A percentile compares a stretch with the other conserved stretches of the same genome.
These are phyloP conservation scores for Paxillus ammoniavirescens DNA, from an alignment of 768 basidiomycete genomes.

Conservation along the genomic window DNA sequence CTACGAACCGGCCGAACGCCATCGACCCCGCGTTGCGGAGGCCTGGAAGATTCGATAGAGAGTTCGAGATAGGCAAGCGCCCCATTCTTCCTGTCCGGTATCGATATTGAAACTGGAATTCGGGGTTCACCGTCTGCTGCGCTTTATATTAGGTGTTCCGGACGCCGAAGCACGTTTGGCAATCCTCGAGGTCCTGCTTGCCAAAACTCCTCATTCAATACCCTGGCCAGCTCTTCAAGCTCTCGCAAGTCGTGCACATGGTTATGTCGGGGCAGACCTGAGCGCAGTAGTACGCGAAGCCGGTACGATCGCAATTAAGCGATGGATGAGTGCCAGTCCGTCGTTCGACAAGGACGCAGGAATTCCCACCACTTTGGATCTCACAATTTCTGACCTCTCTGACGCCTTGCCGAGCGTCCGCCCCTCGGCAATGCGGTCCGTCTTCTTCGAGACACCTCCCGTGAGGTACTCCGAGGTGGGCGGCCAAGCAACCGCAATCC, in stretches of 20 bases:
- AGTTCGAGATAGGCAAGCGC: slow-evolving; percentile 84
- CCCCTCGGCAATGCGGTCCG: slow-evolving; percentile 91
- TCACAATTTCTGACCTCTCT: slow-evolving; percentile 63
- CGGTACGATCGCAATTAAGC: slow-evolving; percentile 88
- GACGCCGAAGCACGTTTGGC: slow-evolving; percentile 80
- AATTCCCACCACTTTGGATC: slow-evolving; percentile 30
- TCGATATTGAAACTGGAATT: not conserved
- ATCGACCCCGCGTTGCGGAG: slow-evolving; percentile 90
- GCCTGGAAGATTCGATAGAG: slow-evolving; percentile 90
- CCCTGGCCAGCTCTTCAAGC: slow-evolving; percentile 54
- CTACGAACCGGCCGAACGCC: slow-evolving; percentile 93
- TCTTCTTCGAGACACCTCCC: slow-evolving; percentile 84
- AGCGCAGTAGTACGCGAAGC: slow-evolving; percentile 91
- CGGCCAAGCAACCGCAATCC: slow-evolving; percentile 77
- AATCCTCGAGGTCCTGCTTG: slow-evolving; percentile 83
- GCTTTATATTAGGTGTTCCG: slow-evolving; percentile 65
- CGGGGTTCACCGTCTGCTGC: not conserved
- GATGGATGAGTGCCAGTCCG: slow-evolving; percentile 48
- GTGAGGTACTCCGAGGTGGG: slow-evolving; percentile 88
- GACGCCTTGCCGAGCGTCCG: slow-evolving; percentile 75
- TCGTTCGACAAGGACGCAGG: slow-evolving; percentile 7
- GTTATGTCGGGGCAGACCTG: slow-evolving; percentile 96
- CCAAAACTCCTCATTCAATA: slow-evolving; percentile 77
- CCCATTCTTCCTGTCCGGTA: not conserved
- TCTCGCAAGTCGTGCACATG: slow-evolving; percentile 81